phyloP scores from a whole-genome alignment of 2,329 filamentous ascomycete species.

The Pseudocercospora ulei region DNA sequence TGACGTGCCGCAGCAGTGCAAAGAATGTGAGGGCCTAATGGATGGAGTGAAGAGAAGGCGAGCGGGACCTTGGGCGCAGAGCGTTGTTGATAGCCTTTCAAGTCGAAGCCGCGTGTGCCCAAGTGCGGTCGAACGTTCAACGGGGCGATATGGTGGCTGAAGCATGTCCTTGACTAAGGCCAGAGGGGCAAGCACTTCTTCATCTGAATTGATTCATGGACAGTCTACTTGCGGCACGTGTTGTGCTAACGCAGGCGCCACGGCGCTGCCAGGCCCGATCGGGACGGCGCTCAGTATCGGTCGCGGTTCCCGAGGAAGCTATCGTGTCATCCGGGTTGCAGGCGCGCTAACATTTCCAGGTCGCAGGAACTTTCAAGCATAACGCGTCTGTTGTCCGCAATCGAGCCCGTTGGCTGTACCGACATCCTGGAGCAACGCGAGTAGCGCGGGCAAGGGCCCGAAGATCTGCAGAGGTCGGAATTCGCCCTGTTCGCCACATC shows the following conservation, averaged over 20 bases:
- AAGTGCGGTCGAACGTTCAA: background rate
- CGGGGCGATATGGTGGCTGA: background rate
- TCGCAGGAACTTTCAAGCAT: no score
- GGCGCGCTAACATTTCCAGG: no score
- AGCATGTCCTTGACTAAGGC: background rate
- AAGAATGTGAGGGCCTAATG: background rate
- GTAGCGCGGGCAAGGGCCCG: no score
- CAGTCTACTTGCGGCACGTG: background rate
- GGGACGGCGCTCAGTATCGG: background rate
- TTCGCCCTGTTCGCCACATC: no score
- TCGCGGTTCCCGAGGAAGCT: background rate
- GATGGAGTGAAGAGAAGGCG: background rate
- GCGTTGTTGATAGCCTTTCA: background rate
- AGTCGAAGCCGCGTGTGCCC: background rate
- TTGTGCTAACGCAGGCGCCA: no score
- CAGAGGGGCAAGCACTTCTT: background rate
- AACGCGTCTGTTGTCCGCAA: no score
- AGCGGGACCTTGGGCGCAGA: no score
- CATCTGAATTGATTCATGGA: background rate
- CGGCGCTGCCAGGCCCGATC: no score
- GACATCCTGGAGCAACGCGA: no score
- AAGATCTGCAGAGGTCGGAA: no score
- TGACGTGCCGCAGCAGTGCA: background rate
- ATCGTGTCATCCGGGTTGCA: no score
- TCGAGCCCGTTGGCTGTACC: no score